Evolutionary conservation across 805 yeast genomes (phyloP).

Genomic region (Yamadazyma sp.): DNA sequence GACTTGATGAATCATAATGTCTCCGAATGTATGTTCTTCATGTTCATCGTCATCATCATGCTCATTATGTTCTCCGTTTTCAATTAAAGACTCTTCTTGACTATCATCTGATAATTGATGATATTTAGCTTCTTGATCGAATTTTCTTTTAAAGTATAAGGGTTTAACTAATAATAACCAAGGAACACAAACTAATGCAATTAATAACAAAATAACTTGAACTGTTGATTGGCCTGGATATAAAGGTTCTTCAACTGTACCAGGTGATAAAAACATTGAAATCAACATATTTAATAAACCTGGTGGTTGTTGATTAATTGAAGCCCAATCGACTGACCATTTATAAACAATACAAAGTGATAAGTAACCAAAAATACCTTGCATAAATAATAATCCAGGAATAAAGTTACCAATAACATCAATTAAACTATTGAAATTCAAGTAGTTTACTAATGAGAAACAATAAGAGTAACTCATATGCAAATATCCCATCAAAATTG

Average conservation of each 20-base stretch:
- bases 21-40: constrained; percentile 76
- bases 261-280: constrained; percentile 93
- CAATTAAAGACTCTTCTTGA: constrained; percentile 21
- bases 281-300: constrained; percentile 92
- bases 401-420: constrained; percentile 91
- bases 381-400: constrained; percentile 94
- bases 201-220: constrained; percentile 65
- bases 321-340: constrained; percentile 93
- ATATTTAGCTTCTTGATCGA: constrained; percentile 49
- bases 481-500: constrained; percentile 87
- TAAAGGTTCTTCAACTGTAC: constrained; percentile 74
- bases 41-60: constrained; percentile 53
- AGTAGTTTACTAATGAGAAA: constrained; percentile 80
- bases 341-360: constrained; percentile 84
- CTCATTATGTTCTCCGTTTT: constrained; percentile 26
- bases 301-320: constrained; percentile 76
- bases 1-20: constrained; percentile 93
- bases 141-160: constrained; percentile 57
- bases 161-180: constrained; percentile 88
- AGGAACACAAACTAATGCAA: constrained; percentile 91
- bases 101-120: constrained; percentile 37
- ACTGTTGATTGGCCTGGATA: constrained; percentile 76
- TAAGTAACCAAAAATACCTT: constrained; percentile 91
- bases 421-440: constrained; percentile 63
- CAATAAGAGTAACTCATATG: constrained; percentile 91